Evolutionary conservation across 441 rosid genomes (phyloP), one percentile per base, ranked within the genome.

Genomic region (Adansonia rubrostipa): DNA sequence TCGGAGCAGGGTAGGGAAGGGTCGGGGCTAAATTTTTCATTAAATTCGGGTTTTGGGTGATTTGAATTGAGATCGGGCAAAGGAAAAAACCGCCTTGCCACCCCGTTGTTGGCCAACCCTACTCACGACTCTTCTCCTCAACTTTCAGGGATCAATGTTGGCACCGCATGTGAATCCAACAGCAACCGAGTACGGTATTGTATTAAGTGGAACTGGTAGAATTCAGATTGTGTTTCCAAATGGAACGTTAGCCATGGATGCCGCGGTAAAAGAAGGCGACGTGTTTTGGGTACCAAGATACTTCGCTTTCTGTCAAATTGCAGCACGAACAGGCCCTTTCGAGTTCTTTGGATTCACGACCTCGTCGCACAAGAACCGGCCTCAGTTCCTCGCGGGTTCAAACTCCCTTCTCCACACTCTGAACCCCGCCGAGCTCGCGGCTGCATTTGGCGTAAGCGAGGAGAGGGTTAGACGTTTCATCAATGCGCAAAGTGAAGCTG

Each of bases 271-370:
- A 1, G 93, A 85, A 87, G 94, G 92, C 0, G 94, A 92, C 64
- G 94, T 89, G 72, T 96, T 96, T 76, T 92, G 91, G 91, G 86
- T 92, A 24, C 97, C 98, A 6, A 88, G 91, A 75, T 92, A 89
- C 91, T 89, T 93, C 47, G 91, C 97, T 0, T 96, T 96, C 87
- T 91, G 96, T 66, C 97, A 96, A 74, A 89, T 92, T 9, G 94
- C 99, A 5, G 89, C 97, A 4, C 40, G 87, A 47, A 63, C 76
- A 1, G 89, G 84, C 0, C 90, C 97, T 0, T 84, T 94, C 1
- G 92, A 81, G 93, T 92, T 94, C 84, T 90, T 90, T 2, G 97
- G 97, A 53, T 96, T 92, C 89, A 92, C 99, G 0, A 92, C 99
- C 14, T 92, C 97, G 0, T 88, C 99, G n/a, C 66, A 62, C 24